Percentiles rank a stretch among this genome's conserved stretches.
phyloP scores from a whole-genome alignment of 1,139 yeast species.

The Geotrichum reessii region DNA sequence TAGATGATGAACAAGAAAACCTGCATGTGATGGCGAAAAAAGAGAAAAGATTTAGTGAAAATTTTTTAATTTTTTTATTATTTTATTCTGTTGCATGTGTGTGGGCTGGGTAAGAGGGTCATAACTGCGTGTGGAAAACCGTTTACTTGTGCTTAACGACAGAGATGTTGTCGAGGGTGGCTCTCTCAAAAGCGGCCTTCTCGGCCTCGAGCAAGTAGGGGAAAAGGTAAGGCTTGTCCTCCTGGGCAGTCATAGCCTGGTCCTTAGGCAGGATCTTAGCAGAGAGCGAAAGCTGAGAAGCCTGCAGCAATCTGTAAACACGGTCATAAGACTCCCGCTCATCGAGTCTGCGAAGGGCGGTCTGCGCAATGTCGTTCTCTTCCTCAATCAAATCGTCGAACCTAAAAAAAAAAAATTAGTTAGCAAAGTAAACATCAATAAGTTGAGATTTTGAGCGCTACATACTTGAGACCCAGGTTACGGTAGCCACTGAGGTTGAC shows the following conservation, averaged over 20 bases:
- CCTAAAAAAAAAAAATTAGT: conserved; percentile 30
- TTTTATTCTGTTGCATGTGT: neutral
- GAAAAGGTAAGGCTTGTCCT: conserved; percentile 77
- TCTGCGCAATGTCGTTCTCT: conserved; percentile 81
- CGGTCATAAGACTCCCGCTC: conserved; percentile 80
- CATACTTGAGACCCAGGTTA: conserved; percentile 74
- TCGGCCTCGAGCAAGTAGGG: conserved; percentile 93
- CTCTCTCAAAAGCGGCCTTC: conserved; percentile 83
- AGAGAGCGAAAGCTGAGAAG: conserved; percentile 79
- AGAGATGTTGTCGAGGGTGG: conserved; percentile 75
- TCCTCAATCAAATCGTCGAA: conserved; percentile 82
- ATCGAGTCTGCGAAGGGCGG: conserved; percentile 84
- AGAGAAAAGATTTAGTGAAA: neutral
- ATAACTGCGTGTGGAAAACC: neutral
- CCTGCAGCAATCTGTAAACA: conserved; percentile 84
- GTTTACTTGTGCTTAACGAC: conserved; percentile 34
- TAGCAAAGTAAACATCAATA: neutral
- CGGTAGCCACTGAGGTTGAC: conserved; percentile 81
- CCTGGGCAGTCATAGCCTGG: conserved; percentile 73
- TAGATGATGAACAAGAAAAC: neutral
- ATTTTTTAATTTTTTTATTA: no score
- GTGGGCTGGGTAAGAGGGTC: neutral
- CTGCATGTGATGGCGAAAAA: neutral
- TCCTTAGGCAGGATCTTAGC: conserved; percentile 80
- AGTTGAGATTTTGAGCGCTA: conserved; percentile 23